Evolutionary conservation across 352 stramenopile species (phyloP).

Genomic region (Peronospora belbahrii): DNA sequence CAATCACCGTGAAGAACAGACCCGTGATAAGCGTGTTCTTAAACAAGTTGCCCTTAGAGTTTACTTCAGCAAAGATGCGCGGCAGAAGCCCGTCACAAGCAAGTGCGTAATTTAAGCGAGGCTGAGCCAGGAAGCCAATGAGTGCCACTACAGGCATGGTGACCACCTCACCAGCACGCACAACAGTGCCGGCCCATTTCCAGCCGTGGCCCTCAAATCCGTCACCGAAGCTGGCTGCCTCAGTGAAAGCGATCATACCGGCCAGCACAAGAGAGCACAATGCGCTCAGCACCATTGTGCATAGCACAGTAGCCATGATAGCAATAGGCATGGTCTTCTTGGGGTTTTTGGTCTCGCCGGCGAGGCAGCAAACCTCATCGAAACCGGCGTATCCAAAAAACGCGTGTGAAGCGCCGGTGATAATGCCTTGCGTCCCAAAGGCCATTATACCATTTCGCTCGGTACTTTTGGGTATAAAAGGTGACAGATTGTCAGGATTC

Average conservation of each 20-base stretch:
- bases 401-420: slow-evolving; percentile 75
- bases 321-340: slow-evolving; percentile 70
- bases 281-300: slow-evolving; percentile 56
- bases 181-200: slow-evolving; percentile 42
- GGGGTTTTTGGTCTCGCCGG: slow-evolving; percentile 67
- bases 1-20: slow-evolving; percentile 58
- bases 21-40: slow-evolving; percentile 67
- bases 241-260: slow-evolving; percentile 57
- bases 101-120: slow-evolving; percentile 89
- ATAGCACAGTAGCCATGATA: slow-evolving; percentile 69
- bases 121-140: slow-evolving; percentile 91
- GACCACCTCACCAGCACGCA: slow-evolving; percentile 52
- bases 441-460: slow-evolving; percentile 16
- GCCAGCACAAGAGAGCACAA: slow-evolving; percentile 83
- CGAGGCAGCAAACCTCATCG: slow-evolving; percentile 89
- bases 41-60: slow-evolving; percentile 74
- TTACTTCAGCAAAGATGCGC: slow-evolving; percentile 77
- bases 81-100: slow-evolving; percentile 91
- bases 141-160: slow-evolving; percentile 93
- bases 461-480: slow-evolving; percentile 57
- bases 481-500: slow-evolving; percentile 68
- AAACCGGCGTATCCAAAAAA: slow-evolving; percentile 95
- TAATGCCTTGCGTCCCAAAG: slow-evolving; percentile 56
- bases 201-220: slow-evolving; percentile 44
- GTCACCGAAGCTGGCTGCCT: slow-evolving; percentile 37